Percentiles rank a stretch among this genome's conserved stretches.
Evolutionary conservation across 148 eudicot genomes (phyloP).

Genomic region (Cornus florida): DNA sequence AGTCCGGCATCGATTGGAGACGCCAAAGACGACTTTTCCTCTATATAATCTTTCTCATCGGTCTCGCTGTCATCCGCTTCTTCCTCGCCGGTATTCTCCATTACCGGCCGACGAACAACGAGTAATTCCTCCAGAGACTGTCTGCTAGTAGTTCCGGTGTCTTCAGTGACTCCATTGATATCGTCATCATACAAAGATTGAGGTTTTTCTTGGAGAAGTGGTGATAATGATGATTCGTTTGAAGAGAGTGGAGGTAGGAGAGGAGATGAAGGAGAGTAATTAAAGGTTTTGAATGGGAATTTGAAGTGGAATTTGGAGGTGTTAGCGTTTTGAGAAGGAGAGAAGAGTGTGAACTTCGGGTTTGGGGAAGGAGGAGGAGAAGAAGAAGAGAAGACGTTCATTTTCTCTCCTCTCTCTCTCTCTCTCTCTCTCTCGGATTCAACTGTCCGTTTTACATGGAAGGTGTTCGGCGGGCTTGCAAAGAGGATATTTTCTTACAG

Average conservation of each 20-base stretch:
- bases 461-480: not conserved
- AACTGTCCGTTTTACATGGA: slow-evolving; percentile 6
- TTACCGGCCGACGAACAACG: slow-evolving; percentile 67
- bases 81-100: slow-evolving; percentile 35
- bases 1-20: slow-evolving; percentile 51
- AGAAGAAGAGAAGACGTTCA: slow-evolving; percentile 53
- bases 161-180: slow-evolving; percentile 9
- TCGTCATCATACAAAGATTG: slow-evolving; percentile 12
- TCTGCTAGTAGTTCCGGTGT: slow-evolving; percentile 23
- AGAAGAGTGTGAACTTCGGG: slow-evolving; percentile 36
- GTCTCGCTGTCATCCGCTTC: slow-evolving; percentile 12
- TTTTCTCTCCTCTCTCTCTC: slow-evolving; percentile 17
- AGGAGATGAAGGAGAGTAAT: slow-evolving; percentile 39
- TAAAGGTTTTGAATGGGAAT: slow-evolving; percentile 34
- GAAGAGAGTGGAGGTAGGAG: slow-evolving; percentile 36
- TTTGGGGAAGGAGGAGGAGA: slow-evolving; percentile 37
- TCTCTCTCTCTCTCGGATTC: slow-evolving; percentile 16
- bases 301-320: slow-evolving; percentile 42
- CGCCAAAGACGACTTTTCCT: slow-evolving; percentile 15
- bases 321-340: slow-evolving; percentile 31
- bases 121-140: slow-evolving; percentile 52
- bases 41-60: slow-evolving; percentile 7
- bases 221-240: slow-evolving; percentile 32
- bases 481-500: no score
- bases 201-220: slow-evolving; percentile 35